Evolutionary conservation across 441 rosid species (phyloP), one percentile per base, ranked within the genome.

Genomic region (Omphalea diandra): DNA sequence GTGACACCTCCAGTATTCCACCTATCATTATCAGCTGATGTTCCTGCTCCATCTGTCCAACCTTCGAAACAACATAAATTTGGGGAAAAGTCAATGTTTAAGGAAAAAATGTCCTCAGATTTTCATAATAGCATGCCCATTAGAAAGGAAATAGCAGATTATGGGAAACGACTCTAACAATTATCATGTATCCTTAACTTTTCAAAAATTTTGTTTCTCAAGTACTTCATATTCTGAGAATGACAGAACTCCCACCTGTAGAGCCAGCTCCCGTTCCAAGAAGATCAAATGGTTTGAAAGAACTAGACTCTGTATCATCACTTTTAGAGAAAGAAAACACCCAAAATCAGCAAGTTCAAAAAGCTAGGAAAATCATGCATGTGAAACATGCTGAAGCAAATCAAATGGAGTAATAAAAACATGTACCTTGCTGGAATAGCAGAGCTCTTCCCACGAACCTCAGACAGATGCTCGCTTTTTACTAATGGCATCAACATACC

Each of bases 391-490:
- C 32, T 47, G 26, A 55, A 49, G 62, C 22, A 73, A 70, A 76
- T 57, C 20, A 63, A 31, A 64, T 26, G 36, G 6, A 50, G 31
- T 56, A 46, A 35, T 41, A 72, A 27, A 75, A 71, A 72, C 22
- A 68, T 24, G 62, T 65, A 91, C 99, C 87, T 87, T n/a, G 64
- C 50, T 75, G 79, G 77, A 58, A 79, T 18, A 36, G 82, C 70
- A 75, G 83, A 74, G 79, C 79, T 89, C 84, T 81, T 89, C 77
- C 86, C 85, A 44, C 88, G 94, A 82, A 94, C 87, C 82, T 94
- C 97, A 43, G 88, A 82, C 75, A 94, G 98, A 79, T 94, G 88
- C 86, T 94, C 99, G 57, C 80, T 73, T 78, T 88, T 94, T 70
- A 94, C 98, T 94, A 82, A 73, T 82, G 64, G 56, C 58, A 77